Evolutionary conservation across 257 asterid species (phyloP).

Genomic region (Lantana camara): DNA sequence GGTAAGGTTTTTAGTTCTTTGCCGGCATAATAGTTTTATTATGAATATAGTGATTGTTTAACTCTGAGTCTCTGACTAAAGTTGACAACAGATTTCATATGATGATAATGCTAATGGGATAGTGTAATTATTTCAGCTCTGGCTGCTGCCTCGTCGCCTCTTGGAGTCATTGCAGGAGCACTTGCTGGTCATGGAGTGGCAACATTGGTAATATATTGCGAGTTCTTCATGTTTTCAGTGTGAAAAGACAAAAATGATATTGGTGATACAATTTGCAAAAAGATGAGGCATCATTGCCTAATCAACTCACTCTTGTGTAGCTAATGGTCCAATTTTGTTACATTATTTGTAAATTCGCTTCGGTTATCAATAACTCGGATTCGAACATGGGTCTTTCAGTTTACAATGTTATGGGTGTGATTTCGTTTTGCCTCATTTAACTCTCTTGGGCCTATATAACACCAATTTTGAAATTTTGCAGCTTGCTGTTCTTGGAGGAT

Average conservation of each 20-base stretch:
- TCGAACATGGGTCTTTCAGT: too few relatives aligned
- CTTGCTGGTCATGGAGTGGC: slow-evolving; percentile 96
- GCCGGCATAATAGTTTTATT: neutral
- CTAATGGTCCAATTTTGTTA: neutral
- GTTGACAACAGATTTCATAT: neutral
- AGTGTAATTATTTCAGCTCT: slow-evolving; percentile 58
- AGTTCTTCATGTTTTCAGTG: too few relatives aligned
- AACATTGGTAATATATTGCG: slow-evolving; percentile 54
- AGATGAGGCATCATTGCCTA: neutral
- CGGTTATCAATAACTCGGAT: too few relatives aligned
- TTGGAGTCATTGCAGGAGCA: slow-evolving; percentile 97
- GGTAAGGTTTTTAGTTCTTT: slow-evolving; percentile 48
- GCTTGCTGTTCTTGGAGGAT: slow-evolving; percentile 98
- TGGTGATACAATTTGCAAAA: too few relatives aligned
- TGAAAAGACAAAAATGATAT: too few relatives aligned
- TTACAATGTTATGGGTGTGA: too few relatives aligned
- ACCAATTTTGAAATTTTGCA: slow-evolving; percentile 34
- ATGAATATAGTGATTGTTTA: neutral
- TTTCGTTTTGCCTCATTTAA: too few relatives aligned
- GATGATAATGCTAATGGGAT: slow-evolving; percentile 17
- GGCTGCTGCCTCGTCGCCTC: slow-evolving; percentile 98
- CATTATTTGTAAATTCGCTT: too few relatives aligned
- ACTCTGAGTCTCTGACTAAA: neutral
- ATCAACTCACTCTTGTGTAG: neutral
- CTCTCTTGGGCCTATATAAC: neutral